phyloP scores from a whole-genome alignment of 2,329 filamentous ascomycete species.

The Cylindrodendrum hubeiense region DNA sequence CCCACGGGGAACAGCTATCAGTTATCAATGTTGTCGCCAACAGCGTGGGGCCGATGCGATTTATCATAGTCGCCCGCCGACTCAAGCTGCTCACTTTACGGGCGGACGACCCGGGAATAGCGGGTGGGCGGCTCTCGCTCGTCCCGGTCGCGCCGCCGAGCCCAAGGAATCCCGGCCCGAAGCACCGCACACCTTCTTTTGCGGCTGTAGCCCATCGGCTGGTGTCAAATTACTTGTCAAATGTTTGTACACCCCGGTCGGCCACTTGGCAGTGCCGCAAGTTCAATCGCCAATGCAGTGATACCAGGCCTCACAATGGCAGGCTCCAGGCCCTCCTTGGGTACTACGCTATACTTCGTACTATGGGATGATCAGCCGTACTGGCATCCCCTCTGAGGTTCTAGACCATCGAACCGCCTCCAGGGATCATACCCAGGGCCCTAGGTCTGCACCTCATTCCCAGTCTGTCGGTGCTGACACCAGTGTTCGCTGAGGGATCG shows the following conservation, averaged over 20 bases:
- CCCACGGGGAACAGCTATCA: neutral
- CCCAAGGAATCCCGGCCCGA: constrained; percentile 38
- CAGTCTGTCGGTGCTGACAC: constrained; percentile 7
- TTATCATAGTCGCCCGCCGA: constrained; percentile 12
- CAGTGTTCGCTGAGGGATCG: neutral
- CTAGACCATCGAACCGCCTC: neutral
- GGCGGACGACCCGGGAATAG: constrained; percentile 3
- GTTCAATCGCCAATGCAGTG: neutral
- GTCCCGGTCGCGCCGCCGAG: constrained; percentile 35
- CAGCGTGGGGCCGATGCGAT: constrained; percentile 18
- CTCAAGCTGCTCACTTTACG: neutral
- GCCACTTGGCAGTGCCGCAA: neutral
- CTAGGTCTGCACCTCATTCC: neutral
- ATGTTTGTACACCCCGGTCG: neutral
- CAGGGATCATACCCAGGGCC: neutral
- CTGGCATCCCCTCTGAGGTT: neutral
- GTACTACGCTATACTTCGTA: too few species aligned
- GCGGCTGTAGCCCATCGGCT: constrained; percentile 1
- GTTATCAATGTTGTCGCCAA: neutral
- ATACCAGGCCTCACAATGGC: neutral
- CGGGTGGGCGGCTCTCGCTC: constrained; percentile 35
- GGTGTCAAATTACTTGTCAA: neutral
- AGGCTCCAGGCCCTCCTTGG: too few species aligned
- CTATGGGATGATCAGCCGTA: neutral
- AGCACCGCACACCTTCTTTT: constrained; percentile 34